These are phyloP conservation scores for Suillus sp. DNA, from an alignment of 768 basidiomycete species.

Conservation along the genomic window DNA sequence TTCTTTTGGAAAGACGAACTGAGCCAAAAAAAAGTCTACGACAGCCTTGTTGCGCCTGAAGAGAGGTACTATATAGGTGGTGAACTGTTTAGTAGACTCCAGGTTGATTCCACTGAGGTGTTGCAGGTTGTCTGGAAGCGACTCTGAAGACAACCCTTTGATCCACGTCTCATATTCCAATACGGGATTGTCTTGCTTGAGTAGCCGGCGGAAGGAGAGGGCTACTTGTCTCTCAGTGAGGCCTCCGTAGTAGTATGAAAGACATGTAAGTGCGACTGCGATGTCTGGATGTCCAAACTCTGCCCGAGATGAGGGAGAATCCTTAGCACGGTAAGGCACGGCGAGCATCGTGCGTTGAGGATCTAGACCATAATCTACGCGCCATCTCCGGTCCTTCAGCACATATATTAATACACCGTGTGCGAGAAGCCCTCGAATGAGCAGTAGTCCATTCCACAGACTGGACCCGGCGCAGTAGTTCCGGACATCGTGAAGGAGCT, in stretches of 20 bases:
- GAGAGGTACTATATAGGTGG: conserved; percentile 30
- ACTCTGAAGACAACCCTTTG: background rate
- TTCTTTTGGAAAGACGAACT: conserved; percentile 51
- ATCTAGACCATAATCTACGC: conserved; percentile 55
- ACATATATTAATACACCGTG: conserved; percentile 42
- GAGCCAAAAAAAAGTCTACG: conserved; percentile 49
- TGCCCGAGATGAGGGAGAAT: conserved; percentile 45
- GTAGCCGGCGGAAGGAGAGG: conserved; percentile 39
- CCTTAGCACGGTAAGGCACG: conserved; percentile 57
- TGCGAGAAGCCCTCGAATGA: conserved; percentile 48
- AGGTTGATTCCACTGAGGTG: conserved; percentile 45
- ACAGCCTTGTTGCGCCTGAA: conserved; percentile 41
- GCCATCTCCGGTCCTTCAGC: conserved; percentile 45
- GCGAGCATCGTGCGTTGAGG: conserved; percentile 45
- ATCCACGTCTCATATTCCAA: conserved; percentile 47
- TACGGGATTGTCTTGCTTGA: conserved; percentile 42
- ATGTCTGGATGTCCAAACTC: conserved; percentile 59
- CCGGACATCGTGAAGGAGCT: conserved; percentile 17
- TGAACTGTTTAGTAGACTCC: conserved; percentile 38
- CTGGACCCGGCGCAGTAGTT: conserved; percentile 16
- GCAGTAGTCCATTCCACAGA: conserved; percentile 41
- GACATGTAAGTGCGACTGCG: conserved; percentile 45
- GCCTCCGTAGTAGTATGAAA: conserved; percentile 53
- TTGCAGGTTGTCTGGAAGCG: conserved; percentile 34
- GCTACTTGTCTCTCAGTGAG: conserved; percentile 41